These are phyloP conservation scores for Neofusicoccum ribis DNA, from an alignment of 2,329 filamentous ascomycete genomes.

Conservation along the genomic window DNA sequence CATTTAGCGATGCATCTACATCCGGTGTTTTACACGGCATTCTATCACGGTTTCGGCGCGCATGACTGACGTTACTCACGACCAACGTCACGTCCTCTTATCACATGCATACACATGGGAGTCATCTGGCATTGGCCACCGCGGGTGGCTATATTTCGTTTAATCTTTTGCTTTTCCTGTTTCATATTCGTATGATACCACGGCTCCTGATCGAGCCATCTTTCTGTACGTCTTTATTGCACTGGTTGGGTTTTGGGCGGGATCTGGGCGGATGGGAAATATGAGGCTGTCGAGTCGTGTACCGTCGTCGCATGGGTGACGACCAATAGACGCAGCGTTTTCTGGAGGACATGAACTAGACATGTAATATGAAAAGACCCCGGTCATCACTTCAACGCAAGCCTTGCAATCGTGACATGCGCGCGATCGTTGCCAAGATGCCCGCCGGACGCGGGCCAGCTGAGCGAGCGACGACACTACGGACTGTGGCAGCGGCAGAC, in stretches of 20 bases:
- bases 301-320: neutral
- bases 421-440: neutral
- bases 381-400: neutral
- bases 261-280: neutral
- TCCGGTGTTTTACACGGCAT: constrained; percentile 14
- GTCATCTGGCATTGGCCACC: neutral
- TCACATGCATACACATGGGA: constrained; percentile 7
- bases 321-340: neutral
- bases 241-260: neutral
- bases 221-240: constrained; percentile 3
- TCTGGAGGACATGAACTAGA: neutral
- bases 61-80: constrained; percentile 15
- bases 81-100: constrained; percentile 9
- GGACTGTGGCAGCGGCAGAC: neutral
- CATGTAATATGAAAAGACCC: constrained; percentile 7
- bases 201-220: constrained; percentile 1
- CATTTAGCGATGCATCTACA: constrained; percentile 16
- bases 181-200: constrained; percentile 19
- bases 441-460: neutral
- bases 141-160: neutral
- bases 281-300: neutral
- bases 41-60: constrained; percentile 3
- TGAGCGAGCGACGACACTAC: neutral
- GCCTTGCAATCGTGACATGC: neutral
- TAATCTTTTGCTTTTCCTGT: constrained; percentile 4